Percentiles rank a stretch among this genome's conserved stretches.
These are phyloP conservation scores for Wickerhamiella vanderwaltii DNA, from an alignment of 805 yeast species.

Conservation along the genomic window DNA sequence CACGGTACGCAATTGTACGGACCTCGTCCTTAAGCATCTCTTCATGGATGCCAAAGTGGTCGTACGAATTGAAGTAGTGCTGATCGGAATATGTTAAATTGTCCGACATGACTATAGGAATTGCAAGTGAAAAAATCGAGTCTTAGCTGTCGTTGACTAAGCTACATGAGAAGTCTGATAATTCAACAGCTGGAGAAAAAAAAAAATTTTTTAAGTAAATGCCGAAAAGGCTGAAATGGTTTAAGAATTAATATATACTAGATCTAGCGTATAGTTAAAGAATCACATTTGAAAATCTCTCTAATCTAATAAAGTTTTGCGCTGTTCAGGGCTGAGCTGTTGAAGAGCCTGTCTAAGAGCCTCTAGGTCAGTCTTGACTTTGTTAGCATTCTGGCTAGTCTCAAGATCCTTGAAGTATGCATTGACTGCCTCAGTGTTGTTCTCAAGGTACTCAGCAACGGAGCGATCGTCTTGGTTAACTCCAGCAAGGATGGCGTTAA, in stretches of 20 bases:
- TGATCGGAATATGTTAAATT: slow-evolving; percentile 45
- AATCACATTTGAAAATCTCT: too few species aligned
- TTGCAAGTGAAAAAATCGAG: too few species aligned
- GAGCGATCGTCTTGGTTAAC: slow-evolving; percentile 52
- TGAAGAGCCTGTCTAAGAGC: slow-evolving; percentile 26
- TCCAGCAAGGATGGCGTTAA: slow-evolving; percentile 29
- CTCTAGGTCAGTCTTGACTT: slow-evolving; percentile 13
- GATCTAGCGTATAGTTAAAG: too few species aligned
- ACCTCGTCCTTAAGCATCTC: slow-evolving; percentile 96
- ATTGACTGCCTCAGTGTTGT: slow-evolving; percentile 42
- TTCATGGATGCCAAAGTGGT: slow-evolving; percentile 95
- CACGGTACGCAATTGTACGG: slow-evolving; percentile 82
- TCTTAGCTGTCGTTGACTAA: too few species aligned
- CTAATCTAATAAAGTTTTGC: slow-evolving; percentile 25
- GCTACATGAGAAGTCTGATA: too few species aligned
- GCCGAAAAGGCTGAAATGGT: too few species aligned
- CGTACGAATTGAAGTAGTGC: slow-evolving; percentile 91
- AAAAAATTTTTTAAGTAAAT: too few species aligned
- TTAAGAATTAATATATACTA: too few species aligned
- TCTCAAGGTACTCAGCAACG: slow-evolving; percentile 78
- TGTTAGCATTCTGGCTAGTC: slow-evolving; percentile 7
- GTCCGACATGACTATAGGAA: slow-evolving; percentile 9
- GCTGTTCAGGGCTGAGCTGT: slow-evolving; percentile 25
- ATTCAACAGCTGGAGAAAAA: too few species aligned
- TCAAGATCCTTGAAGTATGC: slow-evolving; percentile 13